phyloP scores from a whole-genome alignment of 768 basidiomycete genomes.

The Lactifluus pinguis region DNA sequence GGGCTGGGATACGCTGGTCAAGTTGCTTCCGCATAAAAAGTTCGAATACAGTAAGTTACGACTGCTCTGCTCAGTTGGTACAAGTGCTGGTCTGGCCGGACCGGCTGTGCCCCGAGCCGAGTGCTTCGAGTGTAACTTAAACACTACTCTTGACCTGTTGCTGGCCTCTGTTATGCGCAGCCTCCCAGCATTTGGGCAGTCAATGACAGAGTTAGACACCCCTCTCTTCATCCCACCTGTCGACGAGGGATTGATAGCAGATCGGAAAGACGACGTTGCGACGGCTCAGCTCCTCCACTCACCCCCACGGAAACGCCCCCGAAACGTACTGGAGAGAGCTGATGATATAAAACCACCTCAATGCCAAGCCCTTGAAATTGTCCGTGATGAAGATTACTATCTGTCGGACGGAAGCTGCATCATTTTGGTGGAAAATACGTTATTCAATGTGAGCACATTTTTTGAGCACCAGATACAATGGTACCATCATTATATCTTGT shows the following conservation, averaged over 20 bases:
- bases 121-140: no score
- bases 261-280: slow-evolving; percentile 7
- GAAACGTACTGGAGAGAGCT: slow-evolving; percentile 3
- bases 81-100: not conserved
- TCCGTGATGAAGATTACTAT: slow-evolving; percentile 17
- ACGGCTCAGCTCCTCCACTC: slow-evolving; percentile 14
- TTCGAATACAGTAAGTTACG: no score
- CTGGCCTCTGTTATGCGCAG: not conserved
- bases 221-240: slow-evolving; percentile 20
- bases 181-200: not conserved
- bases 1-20: slow-evolving; percentile 85
- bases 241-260: slow-evolving; percentile 2
- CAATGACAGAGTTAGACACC: slow-evolving; percentile 15
- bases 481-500: not conserved
- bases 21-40: slow-evolving; percentile 71
- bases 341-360: slow-evolving; percentile 2
- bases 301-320: slow-evolving; percentile 17
- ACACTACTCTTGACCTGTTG: not conserved
- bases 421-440: slow-evolving; percentile 13
- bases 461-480: not conserved
- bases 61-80: not conserved
- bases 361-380: not conserved
- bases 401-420: slow-evolving; percentile 20
- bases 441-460: slow-evolving; percentile 16
- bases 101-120: no score